Base-by-base conservation (phyloP, 2,329 filamentous ascomycete genomes). In the Paracorniculantispora psalliotae region DNA sequence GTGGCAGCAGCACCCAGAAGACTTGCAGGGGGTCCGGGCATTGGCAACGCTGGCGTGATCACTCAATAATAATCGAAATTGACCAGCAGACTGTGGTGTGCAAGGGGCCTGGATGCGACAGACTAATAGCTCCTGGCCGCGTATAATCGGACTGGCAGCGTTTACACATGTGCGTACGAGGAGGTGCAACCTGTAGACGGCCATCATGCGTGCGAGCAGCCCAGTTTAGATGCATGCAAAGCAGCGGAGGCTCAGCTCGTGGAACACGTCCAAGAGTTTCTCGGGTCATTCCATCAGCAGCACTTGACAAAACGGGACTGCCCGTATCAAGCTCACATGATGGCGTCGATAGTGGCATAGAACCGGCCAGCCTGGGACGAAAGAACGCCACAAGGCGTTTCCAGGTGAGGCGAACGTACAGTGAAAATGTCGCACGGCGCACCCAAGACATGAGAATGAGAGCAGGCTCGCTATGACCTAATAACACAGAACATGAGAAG, bases 371-470 rank as follows among this genome's bases (percentile, higher is more conserved):
- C 30, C 53, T 26, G 15, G 43, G 33, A 23, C 15, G 33, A 12
- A 26, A 26, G 4, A 50, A 50, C 55, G 55, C 55, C 55, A 57
- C 55, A 9, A 19, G 46, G 46, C 46, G 46, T 48, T 50, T 50
- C 55, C 46, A 50, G 55, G 55, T 57, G 55, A 57, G 55, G 54
- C 54, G 54, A 56, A 37, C 43, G 23, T 39, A 26, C 30, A 21
- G 43, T 15, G 6, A 39, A 41, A 44, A 37, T 39, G 52, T 57
- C 23, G 44, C 28, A 56, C 28, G 4, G 23, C 21, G 28, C 30
- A 25, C 44, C n/a, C 46, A 41, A 44, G 33, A 28, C 33, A 17
- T 48, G 23, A 21, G 17, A 8, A 48, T 8, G 30, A 28, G 21
- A 39, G 26, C 17, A 41, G 53, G 33, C 43, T 41, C 17, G 9